Base-by-base conservation (phyloP, 192 early-diverging fungal genomes). In the Umbelopsis sp. region DNA sequence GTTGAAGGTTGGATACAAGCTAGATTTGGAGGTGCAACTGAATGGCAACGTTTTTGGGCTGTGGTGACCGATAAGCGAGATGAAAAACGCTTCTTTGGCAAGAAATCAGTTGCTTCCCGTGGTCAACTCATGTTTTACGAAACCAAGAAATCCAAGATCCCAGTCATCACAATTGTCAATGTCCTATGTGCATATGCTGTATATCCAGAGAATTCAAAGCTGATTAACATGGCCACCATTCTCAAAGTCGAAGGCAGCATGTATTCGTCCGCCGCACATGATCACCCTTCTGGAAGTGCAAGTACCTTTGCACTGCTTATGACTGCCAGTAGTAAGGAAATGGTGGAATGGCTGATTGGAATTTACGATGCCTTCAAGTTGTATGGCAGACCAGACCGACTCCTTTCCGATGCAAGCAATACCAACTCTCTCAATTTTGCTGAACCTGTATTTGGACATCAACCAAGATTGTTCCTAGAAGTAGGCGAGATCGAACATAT, bases 1-100 rank as follows among this genome's bases (percentile, higher is more conserved):
- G 80, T 83, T 34, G 85, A 86, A 66, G 88, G 88, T 1, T 81
- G 78, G 73, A 67, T 89, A 20, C 85, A 85, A 53, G 88, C 85
- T 22, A 78, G 81, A 53, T 86, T 87, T 45, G 76, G 74, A 51
- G 85, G 82, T 17, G 74, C 74, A 10, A 79, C 80, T 4, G 85
- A 86, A 36, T 84, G 80, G 71, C 75, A 81, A 66, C 79, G 78
- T 34, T 75, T 79, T 32, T 86, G 85, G 80, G 79, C 80, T 0
- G 83, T 85, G 0, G 81, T 88, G 12, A 77, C 84, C 6, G 86
- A 87, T 66, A 80, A 82, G 49, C 80, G 85, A 3, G 80, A 77
- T 31, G 84, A 82, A 29, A 82, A 85, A 25, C 84, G 80, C 12
- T 22, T 80, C 12, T 80, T 76, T 66, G 71, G 80, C 41, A 85